These are phyloP conservation scores for Naegleria lovaniensis DNA, from an alignment of 208 protist genomes.

Conservation along the genomic window DNA sequence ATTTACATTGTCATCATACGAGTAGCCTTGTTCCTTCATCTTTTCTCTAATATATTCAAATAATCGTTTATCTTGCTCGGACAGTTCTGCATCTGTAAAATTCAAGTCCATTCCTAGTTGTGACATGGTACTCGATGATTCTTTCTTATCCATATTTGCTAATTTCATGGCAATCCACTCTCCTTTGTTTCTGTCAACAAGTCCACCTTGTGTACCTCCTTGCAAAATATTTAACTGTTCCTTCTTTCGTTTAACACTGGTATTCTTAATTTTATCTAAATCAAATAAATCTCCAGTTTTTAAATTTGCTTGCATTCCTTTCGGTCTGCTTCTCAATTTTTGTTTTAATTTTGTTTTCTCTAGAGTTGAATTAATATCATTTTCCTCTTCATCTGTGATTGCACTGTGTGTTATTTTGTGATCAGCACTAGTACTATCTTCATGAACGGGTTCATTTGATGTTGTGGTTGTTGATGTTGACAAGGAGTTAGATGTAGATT, in stretches of 20 bases:
- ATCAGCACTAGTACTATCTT: neutral
- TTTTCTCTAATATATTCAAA: constrained; percentile 1
- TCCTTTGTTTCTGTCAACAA: neutral
- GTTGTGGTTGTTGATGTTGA: neutral
- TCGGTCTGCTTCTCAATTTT: neutral
- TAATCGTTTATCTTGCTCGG: neutral
- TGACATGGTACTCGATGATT: neutral
- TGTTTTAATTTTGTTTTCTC: constrained; percentile 2
- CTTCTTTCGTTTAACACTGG: neutral
- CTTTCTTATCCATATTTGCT: neutral
- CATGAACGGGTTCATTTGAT: neutral
- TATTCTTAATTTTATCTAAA: neutral
- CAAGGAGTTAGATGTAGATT: too few relatives aligned
- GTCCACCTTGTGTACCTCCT: neutral
- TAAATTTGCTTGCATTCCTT: neutral
- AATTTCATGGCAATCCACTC: neutral
- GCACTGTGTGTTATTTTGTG: neutral
- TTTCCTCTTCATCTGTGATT: neutral
- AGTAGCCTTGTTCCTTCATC: neutral
- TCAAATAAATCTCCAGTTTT: neutral
- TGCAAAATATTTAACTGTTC: neutral
- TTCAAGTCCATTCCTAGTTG: neutral
- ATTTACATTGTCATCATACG: neutral
- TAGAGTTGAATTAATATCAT: neutral
- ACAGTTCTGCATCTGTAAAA: neutral